These are phyloP conservation scores for Euphorbia pulcherrima DNA, from an alignment of 345 rosid species.

Conservation along the genomic window DNA sequence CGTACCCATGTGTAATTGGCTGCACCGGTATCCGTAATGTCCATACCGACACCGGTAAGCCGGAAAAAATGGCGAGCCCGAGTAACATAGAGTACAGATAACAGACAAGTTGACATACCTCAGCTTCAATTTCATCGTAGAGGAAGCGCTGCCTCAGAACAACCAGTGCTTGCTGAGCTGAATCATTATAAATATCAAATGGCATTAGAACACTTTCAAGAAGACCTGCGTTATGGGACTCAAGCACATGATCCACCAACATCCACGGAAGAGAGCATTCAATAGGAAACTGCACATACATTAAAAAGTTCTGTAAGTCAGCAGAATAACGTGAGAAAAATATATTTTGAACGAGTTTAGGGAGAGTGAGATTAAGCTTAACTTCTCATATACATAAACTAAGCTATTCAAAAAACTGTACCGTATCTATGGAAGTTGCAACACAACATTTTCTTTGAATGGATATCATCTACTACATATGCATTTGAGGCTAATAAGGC, in stretches of 20 bases:
- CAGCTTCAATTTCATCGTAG: constrained; percentile 99
- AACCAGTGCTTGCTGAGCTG: constrained; percentile 96
- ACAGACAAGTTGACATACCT: constrained; percentile 44
- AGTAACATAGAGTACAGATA: neutral
- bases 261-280: constrained; percentile 99
- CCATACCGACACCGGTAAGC: too few species aligned
- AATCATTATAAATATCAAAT: constrained; percentile 96
- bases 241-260: constrained; percentile 87
- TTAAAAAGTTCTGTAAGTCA: constrained; percentile 3
- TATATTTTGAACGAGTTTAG: neutral
- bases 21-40: too few species aligned
- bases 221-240: constrained; percentile 72
- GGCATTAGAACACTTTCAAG: constrained; percentile 89
- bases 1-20: too few species aligned
- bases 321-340: neutral
- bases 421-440: neutral
- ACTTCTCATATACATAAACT: constrained; percentile 5
- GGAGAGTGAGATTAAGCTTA: neutral
- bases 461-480: neutral
- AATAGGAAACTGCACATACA: constrained; percentile 68
- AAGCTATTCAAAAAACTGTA: constrained; percentile 6
- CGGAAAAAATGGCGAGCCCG: too few species aligned
- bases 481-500: constrained; percentile 1
- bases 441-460: neutral
- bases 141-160: constrained; percentile 84